These are phyloP conservation scores for Marsdenia floribunda DNA, from an alignment of 257 asterid species.

Conservation along the genomic window DNA sequence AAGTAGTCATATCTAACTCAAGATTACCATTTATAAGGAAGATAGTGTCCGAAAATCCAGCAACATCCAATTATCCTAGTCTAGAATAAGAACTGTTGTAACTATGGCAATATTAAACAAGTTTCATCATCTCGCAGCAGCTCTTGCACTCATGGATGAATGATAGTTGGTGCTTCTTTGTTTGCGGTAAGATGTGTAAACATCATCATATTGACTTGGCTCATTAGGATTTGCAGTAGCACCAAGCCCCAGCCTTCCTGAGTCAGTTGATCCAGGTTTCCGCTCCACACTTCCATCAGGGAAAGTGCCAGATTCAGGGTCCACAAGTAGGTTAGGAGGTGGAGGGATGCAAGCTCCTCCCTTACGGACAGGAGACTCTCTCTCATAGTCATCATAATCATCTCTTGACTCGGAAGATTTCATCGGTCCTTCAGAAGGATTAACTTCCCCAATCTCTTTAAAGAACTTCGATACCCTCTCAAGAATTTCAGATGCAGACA, in stretches of 20 bases:
- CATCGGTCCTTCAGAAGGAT: constrained; percentile 89
- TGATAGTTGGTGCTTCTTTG: constrained; percentile 86
- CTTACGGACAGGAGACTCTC: constrained; percentile 57
- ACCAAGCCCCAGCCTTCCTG: constrained; percentile 82
- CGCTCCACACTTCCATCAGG: constrained; percentile 68
- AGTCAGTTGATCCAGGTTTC: constrained; percentile 58
- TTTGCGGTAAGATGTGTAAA: constrained; percentile 84
- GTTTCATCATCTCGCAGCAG: constrained; percentile 32
- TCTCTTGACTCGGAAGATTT: constrained; percentile 51
- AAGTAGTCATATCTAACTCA: background rate
- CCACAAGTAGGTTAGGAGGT: constrained; percentile 60
- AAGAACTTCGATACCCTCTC: constrained; percentile 91
- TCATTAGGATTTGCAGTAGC: constrained; percentile 75
- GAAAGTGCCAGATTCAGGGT: constrained; percentile 51
- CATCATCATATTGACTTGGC: constrained; percentile 85
- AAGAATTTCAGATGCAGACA: constrained; percentile 67
- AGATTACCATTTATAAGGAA: background rate
- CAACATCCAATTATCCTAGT: background rate
- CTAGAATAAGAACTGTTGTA: background rate
- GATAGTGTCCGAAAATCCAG: background rate
- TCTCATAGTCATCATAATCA: constrained; percentile 62
- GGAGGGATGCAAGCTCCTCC: constrained; percentile 98
- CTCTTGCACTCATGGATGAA: constrained; percentile 78
- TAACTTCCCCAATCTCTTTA: constrained; percentile 82
- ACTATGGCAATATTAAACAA: background rate